A percentile compares a stretch with the other conserved stretches of the same genome.
Conservation (phyloP, 148 eudicot species). For the Dysphania ambrosioides region DNA sequence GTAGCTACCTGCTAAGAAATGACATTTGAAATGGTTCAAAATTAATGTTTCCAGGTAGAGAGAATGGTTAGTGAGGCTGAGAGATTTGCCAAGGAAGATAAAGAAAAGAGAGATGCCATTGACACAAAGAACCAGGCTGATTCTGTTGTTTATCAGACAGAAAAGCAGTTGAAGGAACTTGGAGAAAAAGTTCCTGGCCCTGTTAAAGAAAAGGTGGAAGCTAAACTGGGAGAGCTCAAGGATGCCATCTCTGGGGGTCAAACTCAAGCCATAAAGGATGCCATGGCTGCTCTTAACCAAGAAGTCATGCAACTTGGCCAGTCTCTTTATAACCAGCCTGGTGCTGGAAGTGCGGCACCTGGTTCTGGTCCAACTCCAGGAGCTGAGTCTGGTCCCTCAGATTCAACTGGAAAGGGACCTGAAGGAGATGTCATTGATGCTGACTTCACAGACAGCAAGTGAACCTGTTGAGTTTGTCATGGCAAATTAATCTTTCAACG, state of each 20-base stretch:
- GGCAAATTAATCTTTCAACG: background rate
- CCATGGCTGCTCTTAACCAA: conserved; percentile 86
- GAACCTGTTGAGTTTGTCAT: conserved; percentile 24
- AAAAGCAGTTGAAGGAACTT: conserved; percentile 83
- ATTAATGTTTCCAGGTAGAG: conserved; percentile 47
- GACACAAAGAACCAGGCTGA: conserved; percentile 98
- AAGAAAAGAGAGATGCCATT: conserved; percentile 91
- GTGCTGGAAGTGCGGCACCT: conserved; percentile 48
- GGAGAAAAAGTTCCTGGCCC: conserved; percentile 89
- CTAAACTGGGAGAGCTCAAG: conserved; percentile 79
- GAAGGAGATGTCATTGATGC: conserved; percentile 97
- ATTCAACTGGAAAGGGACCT: conserved; percentile 65
- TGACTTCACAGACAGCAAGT: conserved; percentile 85
- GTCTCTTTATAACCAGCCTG: conserved; percentile 85
- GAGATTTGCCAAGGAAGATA: conserved; percentile 78
- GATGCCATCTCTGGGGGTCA: conserved; percentile 66
- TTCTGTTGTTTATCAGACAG: conserved; percentile 88
- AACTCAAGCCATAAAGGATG: conserved; percentile 77
- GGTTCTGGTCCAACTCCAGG: conserved; percentile 68
- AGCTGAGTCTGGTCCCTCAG: conserved; percentile 50
- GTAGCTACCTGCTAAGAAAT: background rate
- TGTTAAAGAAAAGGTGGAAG: conserved; percentile 87
- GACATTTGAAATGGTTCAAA: background rate
- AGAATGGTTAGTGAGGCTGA: conserved; percentile 90
- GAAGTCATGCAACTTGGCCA: conserved; percentile 96